These are phyloP conservation scores for Phragmites australis DNA, from an alignment of 176 grass and related monocot genomes.

Conservation along the genomic window DNA sequence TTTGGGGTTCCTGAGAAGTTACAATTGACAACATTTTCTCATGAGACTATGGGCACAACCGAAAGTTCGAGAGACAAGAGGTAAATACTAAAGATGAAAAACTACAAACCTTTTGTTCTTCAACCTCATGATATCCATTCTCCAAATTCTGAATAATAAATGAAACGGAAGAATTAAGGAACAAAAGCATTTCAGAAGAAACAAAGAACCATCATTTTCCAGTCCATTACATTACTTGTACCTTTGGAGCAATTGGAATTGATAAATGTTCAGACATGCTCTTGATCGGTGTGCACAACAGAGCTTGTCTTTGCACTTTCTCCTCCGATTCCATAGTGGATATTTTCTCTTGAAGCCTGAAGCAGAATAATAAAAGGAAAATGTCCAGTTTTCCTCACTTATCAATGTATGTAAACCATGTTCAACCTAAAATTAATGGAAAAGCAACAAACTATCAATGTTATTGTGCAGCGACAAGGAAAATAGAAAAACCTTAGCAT, in stretches of 20 bases:
- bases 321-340: conserved; percentile 86
- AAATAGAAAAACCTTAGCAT: conserved; percentile 77
- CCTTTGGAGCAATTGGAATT: conserved; percentile 78
- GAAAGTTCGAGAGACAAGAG: background rate
- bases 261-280: conserved; percentile 98
- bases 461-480: background rate
- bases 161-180: conserved; percentile 2
- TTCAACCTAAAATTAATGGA: background rate
- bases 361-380: conserved; percentile 36
- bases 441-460: background rate
- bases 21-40: conserved; percentile 12
- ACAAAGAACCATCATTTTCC: conserved; percentile 27
- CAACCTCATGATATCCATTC: conserved; percentile 62
- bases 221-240: conserved; percentile 43
- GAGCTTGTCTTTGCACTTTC: conserved; percentile 77
- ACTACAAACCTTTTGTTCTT: conserved; percentile 57
- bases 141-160: conserved; percentile 51
- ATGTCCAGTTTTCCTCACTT: background rate
- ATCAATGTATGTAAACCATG: background rate
- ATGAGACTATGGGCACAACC: conserved; percentile 22
- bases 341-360: conserved; percentile 87
- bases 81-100: conserved; percentile 17
- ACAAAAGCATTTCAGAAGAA: conserved; percentile 20
- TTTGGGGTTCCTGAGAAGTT: conserved; percentile 81
- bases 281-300: conserved; percentile 69